Percentiles rank a stretch among this genome's conserved stretches.
phyloP scores from a whole-genome alignment of 306 rosid genomes.

The Clitoria ternatea region DNA sequence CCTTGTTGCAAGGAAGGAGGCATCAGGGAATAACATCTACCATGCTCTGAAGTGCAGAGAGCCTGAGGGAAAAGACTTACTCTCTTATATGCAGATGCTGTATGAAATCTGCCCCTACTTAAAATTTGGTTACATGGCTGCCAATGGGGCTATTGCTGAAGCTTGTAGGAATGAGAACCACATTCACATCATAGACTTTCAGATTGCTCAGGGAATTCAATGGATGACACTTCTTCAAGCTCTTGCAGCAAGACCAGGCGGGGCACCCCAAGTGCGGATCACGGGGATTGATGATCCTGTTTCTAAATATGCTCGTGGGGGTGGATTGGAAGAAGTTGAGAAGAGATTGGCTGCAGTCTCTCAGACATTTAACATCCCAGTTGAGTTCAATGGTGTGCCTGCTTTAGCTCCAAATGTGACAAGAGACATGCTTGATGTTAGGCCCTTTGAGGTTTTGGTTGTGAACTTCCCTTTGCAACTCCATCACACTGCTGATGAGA shows the following conservation, averaged over 20 bases:
- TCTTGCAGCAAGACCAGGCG: constrained; percentile 80
- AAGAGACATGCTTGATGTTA: constrained; percentile 58
- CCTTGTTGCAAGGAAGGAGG: constrained; percentile 76
- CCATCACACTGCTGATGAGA: constrained; percentile 90
- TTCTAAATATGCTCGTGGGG: constrained; percentile 66
- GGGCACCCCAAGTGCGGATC: constrained; percentile 72
- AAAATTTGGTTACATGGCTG: constrained; percentile 94
- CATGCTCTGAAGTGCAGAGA: constrained; percentile 65
- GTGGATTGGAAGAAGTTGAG: constrained; percentile 59
- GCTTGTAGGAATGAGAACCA: constrained; percentile 77
- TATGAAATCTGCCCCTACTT: constrained; percentile 85
- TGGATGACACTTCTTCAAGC: constrained; percentile 95
- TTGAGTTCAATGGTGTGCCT: constrained; percentile 70
- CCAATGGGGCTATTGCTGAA: constrained; percentile 87
- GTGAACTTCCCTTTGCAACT: constrained; percentile 85
- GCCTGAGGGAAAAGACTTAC: constrained; percentile 70
- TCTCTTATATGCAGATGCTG: constrained; percentile 68
- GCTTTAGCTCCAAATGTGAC: constrained; percentile 65
- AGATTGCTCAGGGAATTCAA: constrained; percentile 74
- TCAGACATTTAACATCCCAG: constrained; percentile 46
- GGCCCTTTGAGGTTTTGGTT: constrained; percentile 77
- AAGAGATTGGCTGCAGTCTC: constrained; percentile 52
- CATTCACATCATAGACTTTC: constrained; percentile 88
- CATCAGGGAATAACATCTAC: constrained; percentile 67
- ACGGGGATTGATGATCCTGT: constrained; percentile 83